These are phyloP conservation scores for Celoporthe dispersa DNA, from an alignment of 2,329 filamentous ascomycete species.

Conservation along the genomic window DNA sequence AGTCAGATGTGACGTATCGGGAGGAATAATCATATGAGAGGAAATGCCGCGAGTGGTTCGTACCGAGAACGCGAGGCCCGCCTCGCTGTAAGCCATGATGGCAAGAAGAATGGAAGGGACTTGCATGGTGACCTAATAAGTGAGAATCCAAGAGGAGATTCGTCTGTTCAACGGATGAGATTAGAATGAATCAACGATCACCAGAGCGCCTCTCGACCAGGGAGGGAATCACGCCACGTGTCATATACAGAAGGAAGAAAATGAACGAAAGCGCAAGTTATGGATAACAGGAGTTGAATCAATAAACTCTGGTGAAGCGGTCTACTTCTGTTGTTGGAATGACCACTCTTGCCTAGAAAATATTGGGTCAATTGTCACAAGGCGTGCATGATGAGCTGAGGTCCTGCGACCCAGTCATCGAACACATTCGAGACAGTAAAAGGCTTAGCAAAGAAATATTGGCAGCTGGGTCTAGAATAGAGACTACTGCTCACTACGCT, in stretches of 20 bases:
- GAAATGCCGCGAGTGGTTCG: background rate
- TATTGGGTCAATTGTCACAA: background rate
- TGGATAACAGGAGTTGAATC: background rate
- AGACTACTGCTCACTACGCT: background rate
- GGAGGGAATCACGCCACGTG: background rate
- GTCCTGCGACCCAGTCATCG: conserved; percentile 18
- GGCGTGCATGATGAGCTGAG: conserved; percentile 16
- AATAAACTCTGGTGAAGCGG: too few relatives aligned
- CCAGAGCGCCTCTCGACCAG: background rate
- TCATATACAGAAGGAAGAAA: background rate
- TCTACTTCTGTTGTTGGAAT: background rate
- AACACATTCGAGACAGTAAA: conserved; percentile 20
- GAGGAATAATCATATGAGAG: background rate
- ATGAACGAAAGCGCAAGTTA: background rate
- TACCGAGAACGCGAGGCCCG: conserved; percentile 27
- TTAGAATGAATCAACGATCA: background rate
- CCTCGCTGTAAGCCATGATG: conserved; percentile 25
- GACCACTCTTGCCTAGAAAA: background rate
- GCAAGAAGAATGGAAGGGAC: conserved; percentile 17
- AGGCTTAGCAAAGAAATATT: conserved; percentile 6
- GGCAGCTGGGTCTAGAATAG: background rate
- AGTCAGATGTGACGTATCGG: background rate
- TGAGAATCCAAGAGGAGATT: background rate
- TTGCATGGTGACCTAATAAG: conserved; percentile 8
- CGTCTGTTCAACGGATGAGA: conserved; percentile 19